Evolutionary conservation across 495 filamentous ascomycete genomes (phyloP).

Genomic region (Oidiodendron maius): DNA sequence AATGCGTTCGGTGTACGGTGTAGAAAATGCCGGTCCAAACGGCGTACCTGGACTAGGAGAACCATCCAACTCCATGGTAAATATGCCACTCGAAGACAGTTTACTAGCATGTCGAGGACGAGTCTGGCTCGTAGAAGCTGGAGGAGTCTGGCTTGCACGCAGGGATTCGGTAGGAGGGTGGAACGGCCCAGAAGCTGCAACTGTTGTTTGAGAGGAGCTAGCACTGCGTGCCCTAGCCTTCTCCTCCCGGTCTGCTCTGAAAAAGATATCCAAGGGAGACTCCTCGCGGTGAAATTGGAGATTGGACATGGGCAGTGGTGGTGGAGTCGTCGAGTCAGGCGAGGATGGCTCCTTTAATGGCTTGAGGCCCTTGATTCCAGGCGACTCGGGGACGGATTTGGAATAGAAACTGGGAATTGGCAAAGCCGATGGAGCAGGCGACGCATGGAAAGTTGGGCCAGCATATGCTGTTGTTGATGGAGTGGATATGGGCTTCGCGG

Average conservation of each 20-base stretch:
- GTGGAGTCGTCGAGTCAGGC: constrained; percentile 35
- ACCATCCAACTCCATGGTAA: constrained; percentile 61
- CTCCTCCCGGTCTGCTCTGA: constrained; percentile 76
- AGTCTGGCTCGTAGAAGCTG: constrained; percentile 13
- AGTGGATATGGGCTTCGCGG: constrained; percentile 25
- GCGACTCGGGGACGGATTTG: constrained; percentile 66
- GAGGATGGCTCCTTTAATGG: constrained; percentile 32
- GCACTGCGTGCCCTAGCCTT: constrained; percentile 52
- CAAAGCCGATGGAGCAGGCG: constrained; percentile 85
- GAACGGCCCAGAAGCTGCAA: constrained; percentile 23
- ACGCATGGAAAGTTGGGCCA: constrained; percentile 91
- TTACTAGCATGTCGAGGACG: constrained; percentile 30
- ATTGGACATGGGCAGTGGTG: constrained; percentile 7
- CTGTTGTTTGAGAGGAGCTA: constrained; percentile 24
- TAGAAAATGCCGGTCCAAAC: constrained; percentile 60
- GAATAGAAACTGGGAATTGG: constrained; percentile 90
- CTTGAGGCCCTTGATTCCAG: constrained; percentile 29
- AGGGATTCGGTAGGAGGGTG: constrained; percentile 28
- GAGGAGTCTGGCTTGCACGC: constrained; percentile 24
- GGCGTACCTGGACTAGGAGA: constrained; percentile 33
- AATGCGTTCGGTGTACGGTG: constrained; percentile 61
- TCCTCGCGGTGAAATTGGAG: constrained; percentile 41
- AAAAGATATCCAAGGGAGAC: constrained; percentile 82
- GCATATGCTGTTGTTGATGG: constrained; percentile 68
- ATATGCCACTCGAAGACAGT: constrained; percentile 47